phyloP scores from a whole-genome alignment of 805 yeast genomes.

The Ogataea nakhonphanomensis region DNA sequence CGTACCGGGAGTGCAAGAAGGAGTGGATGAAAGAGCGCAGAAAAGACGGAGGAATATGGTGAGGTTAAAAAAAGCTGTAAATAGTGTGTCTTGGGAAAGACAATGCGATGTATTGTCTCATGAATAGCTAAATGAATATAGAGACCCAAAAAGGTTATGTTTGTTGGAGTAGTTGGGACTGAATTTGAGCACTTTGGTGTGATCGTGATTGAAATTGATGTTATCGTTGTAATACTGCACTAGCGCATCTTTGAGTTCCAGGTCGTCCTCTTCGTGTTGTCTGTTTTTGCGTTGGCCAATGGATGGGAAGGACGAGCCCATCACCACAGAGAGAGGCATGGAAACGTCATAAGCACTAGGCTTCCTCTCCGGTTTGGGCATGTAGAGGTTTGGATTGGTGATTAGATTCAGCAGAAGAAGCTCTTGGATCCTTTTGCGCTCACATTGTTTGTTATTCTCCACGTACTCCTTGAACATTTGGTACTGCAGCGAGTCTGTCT shows the following conservation, averaged over 20 bases:
- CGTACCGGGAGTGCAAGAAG: slow-evolving; percentile 87
- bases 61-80: slow-evolving; percentile 1
- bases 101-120: slow-evolving; percentile 2
- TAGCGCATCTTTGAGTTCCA: slow-evolving; percentile 19
- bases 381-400: slow-evolving; percentile 24
- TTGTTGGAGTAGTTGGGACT: slow-evolving; percentile 19
- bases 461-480: slow-evolving; percentile 13
- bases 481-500: slow-evolving; percentile 4
- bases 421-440: slow-evolving; percentile 22
- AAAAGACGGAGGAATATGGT: slow-evolving; percentile 35
- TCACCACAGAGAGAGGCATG: slow-evolving; percentile 10
- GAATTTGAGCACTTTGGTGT: slow-evolving; percentile 21
- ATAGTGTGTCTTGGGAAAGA: not conserved
- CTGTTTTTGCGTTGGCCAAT: slow-evolving; percentile 15
- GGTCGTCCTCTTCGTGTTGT: slow-evolving; percentile 14
- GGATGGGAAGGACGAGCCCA: not conserved
- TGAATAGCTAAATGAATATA: slow-evolving; percentile 24
- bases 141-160: slow-evolving; percentile 20
- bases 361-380: slow-evolving; percentile 5
- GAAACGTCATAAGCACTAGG: slow-evolving; percentile 13
- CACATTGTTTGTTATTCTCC: slow-evolving; percentile 10
- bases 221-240: slow-evolving; percentile 24
- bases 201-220: slow-evolving; percentile 22
- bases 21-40: slow-evolving; percentile 51
- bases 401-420: slow-evolving; percentile 26